Evolutionary conservation across 2,329 filamentous ascomycete species (phyloP).

Genomic region (Ascomycota sp.): DNA sequence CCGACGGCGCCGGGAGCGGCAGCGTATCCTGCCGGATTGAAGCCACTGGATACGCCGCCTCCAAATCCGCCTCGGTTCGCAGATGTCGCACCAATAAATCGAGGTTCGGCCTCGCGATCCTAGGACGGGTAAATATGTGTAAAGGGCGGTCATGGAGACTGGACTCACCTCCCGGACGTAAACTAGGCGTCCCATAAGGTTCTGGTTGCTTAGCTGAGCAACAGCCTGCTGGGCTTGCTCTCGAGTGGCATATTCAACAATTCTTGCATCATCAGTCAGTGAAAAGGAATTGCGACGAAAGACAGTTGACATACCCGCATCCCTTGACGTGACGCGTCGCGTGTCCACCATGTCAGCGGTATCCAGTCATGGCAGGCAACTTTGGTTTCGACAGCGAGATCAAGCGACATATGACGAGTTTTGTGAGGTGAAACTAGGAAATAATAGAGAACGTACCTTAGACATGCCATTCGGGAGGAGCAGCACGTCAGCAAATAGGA

Average conservation of each 20-base stretch:
- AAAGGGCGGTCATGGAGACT: slow-evolving; percentile 4
- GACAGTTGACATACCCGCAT: slow-evolving; percentile 67
- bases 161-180: slow-evolving; percentile 82
- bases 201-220: slow-evolving; percentile 95
- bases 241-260: slow-evolving; percentile 99
- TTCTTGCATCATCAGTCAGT: slow-evolving; percentile 31
- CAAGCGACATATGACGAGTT: too few relatives aligned
- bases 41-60: slow-evolving; percentile 30
- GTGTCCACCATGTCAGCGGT: too few relatives aligned
- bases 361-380: too few relatives aligned
- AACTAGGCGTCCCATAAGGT: slow-evolving; percentile 92
- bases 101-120: slow-evolving; percentile 96
- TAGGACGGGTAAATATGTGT: slow-evolving; percentile 15
- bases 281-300: neutral
- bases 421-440: too few relatives aligned
- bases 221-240: slow-evolving; percentile 97
- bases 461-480: slow-evolving; percentile 99
- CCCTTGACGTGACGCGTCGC: too few relatives aligned
- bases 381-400: neutral
- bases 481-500: slow-evolving; percentile 98
- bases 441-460: slow-evolving; percentile 94
- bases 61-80: slow-evolving; percentile 41
- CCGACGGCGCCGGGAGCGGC: slow-evolving; percentile 31
- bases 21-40: slow-evolving; percentile 36
- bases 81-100: slow-evolving; percentile 63